Evolutionary conservation across 345 rosid species (phyloP).

Genomic region (Brassica juncea): DNA sequence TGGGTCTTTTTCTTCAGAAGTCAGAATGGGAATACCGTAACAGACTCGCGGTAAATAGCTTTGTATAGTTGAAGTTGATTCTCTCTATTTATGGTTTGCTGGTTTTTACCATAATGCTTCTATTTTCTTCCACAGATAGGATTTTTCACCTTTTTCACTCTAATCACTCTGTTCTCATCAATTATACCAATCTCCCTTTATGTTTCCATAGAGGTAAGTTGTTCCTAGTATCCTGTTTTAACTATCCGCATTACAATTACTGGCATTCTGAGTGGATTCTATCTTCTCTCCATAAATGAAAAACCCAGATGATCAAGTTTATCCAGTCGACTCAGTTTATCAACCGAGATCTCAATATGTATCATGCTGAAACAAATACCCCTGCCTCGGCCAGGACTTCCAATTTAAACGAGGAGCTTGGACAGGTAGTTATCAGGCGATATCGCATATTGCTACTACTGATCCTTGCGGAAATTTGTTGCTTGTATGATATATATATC

Average conservation of each 20-base stretch:
- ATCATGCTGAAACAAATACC: slow-evolving; percentile 85
- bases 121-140: slow-evolving; percentile 64
- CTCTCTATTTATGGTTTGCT: slow-evolving; percentile 10
- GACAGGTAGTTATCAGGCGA: slow-evolving; percentile 65
- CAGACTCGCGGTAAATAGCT: slow-evolving; percentile 63
- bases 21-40: slow-evolving; percentile 73
- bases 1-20: slow-evolving; percentile 47
- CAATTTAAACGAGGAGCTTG: slow-evolving; percentile 98
- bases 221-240: slow-evolving; percentile 19
- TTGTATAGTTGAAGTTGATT: slow-evolving; percentile 28
- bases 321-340: slow-evolving; percentile 95
- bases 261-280: slow-evolving; percentile 22
- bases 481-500: slow-evolving; percentile 11
- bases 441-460: slow-evolving; percentile 5
- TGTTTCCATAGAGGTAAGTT: slow-evolving; percentile 92
- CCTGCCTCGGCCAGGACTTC: slow-evolving; percentile 97
- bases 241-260: slow-evolving; percentile 8
- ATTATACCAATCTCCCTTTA: slow-evolving; percentile 96
- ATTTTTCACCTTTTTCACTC: slow-evolving; percentile 75
- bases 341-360: slow-evolving; percentile 92
- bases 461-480: slow-evolving; percentile 10
- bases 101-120: slow-evolving; percentile 21
- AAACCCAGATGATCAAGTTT: slow-evolving; percentile 88
- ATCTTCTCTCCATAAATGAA: slow-evolving; percentile 26
- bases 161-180: slow-evolving; percentile 89